Evolutionary conservation across 1,284 basidiomycete genomes (phyloP).

Genomic region (Trametes pubescens): DNA sequence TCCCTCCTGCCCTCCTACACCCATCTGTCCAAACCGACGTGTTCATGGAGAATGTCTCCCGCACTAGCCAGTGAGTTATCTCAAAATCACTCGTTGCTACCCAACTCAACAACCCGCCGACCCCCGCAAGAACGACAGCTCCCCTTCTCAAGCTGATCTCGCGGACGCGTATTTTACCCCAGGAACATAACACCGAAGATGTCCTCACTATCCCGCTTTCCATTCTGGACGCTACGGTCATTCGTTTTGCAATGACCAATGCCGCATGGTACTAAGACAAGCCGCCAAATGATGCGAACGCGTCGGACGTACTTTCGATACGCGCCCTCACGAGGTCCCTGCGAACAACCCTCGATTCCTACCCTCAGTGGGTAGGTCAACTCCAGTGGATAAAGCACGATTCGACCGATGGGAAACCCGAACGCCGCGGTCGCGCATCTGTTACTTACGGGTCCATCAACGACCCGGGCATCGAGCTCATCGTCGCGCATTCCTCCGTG

Average conservation of each 20-base stretch:
- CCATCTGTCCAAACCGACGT: too few species aligned
- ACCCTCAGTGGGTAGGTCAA: constrained; percentile 2
- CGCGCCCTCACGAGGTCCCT: not conserved
- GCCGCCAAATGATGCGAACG: not conserved
- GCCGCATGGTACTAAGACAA: not conserved
- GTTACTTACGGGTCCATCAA: constrained; percentile 43
- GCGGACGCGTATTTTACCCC: not conserved
- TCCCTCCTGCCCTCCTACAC: too few species aligned
- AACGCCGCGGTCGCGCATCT: constrained; percentile 15
- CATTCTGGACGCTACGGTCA: not conserved
- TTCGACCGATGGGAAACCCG: not conserved
- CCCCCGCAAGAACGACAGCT: not conserved
- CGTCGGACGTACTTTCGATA: not conserved
- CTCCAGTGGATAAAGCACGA: not conserved
- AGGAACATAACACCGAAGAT: not conserved
- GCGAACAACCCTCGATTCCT: not conserved
- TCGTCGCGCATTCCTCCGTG: constrained; percentile 35
- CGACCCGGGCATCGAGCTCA: constrained; percentile 51
- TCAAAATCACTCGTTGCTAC: not conserved
- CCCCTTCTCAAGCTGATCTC: not conserved
- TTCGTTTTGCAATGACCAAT: not conserved
- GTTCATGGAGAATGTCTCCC: too few species aligned
- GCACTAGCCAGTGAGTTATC: not conserved
- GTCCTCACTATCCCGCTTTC: not conserved
- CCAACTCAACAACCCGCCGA: not conserved